Evolutionary conservation across 2,329 filamentous ascomycete species (phyloP), one percentile per base, ranked within the genome.

Genomic region (Cryphonectria nitschkei): DNA sequence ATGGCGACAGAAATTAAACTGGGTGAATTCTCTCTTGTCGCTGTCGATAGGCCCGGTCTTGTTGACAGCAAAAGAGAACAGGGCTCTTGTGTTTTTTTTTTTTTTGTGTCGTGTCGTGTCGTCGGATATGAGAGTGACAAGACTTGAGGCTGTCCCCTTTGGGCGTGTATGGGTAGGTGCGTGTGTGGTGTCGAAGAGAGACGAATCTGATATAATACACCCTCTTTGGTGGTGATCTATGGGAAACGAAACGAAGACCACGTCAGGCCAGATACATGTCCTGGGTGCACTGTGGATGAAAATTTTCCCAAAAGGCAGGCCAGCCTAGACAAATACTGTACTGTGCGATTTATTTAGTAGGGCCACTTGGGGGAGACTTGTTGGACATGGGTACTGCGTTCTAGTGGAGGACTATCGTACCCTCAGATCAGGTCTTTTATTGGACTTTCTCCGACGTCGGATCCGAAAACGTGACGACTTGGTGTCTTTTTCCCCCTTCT

Each of bases 401-500:
- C 58, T 39, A 22, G 58, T 39, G 58, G 32, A 61, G 32, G 58
- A n/a, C 34, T n/a, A 39, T 39, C 22, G 58, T 37, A 39, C 58
- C 58, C 34, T 37, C 58, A 39, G 16, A 39, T n/a, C 58, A 39
- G 13, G 11, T 13, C 9, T 32, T 19, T 58, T 16, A 34, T 58
- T 58, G 54, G 54, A 34, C 46, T n/a, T 61, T 39, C 58, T 61
- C 58, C 58, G 58, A 61, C 58, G 58, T 61, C 58, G 58, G 58
- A 37, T 61, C 58, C 58, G 34, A 22, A 61, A 61, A 6, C 26
- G 58, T n/a, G 34, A 61, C 34, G 58, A 39, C 32, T 39, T 3
- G 34, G 19, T 39, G 58, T 39, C 34, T 26, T n/a, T 39, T 13
- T 39, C 2, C 9, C 26, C 37, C 37, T 39, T 39, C 37, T 39